Evolutionary conservation across 306 rosid species (phyloP), one percentile per base, ranked within the genome.

Genomic region (Adenanthera pavonina): DNA sequence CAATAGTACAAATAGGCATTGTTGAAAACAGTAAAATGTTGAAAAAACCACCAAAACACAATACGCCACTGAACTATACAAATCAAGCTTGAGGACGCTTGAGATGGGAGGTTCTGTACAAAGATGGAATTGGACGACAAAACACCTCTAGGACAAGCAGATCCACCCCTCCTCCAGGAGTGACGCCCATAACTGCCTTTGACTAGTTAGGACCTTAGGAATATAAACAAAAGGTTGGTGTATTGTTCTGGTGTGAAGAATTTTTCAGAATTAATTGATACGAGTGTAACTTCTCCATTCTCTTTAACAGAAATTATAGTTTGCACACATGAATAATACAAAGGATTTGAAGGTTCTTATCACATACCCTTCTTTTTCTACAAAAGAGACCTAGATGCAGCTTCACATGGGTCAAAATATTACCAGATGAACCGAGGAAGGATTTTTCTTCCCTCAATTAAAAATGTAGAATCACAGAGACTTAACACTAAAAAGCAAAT

Each of bases 381-480:
- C 33, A 56, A 56, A 56, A 56, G 33, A 19, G 34, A 51, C 34
- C 30, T 40, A 41, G 12, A 68, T 69, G 19, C 56, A 61, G 30
- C 41, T 33, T 71, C 25, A 66, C 38, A 76, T 19, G 47, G 79
- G 47, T 67, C 57, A 76, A 56, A 9, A 65, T 46, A 38, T 56
- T 44, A 73, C 49, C 41, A 40, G 52, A 78, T 33, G 48, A 13
- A 54, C 35, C 12, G 35, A 79, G 46, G 65, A 33, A 33, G 52
- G 9, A 40, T 38, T 62, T 74, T 66, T 6, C 80, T 75, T 71
- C 59, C 54, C 77, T 40, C 51, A 40, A 71, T 64, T 71, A 65
- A 16, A 64, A 8, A 36, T 33, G 60, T 57, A 53, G 8, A 81
- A 35, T 60, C 35, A 72, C 15, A 72, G 9, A 78, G 43, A 48